Percentiles rank a stretch among this genome's conserved stretches.
Conservation (phyloP, 2,329 filamentous ascomycete genomes). For the Exserohilum rostratum region DNA sequence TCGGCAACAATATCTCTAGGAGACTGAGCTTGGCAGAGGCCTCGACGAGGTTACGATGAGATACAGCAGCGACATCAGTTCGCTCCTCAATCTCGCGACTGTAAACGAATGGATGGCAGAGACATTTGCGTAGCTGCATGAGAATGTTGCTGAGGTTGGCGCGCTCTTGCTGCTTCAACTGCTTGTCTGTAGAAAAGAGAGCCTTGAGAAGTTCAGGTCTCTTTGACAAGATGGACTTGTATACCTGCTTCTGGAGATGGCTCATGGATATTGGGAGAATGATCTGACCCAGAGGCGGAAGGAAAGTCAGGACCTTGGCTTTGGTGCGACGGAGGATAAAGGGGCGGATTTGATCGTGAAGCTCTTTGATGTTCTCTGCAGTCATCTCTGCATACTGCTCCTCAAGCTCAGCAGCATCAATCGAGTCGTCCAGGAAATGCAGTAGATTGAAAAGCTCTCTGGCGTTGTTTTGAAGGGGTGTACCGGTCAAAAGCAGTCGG, state of each 20-base stretch:
- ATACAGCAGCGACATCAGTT: constrained; percentile 63
- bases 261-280: constrained; percentile 97
- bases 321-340: constrained; percentile 82
- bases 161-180: constrained; percentile 70
- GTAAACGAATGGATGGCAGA: constrained; percentile 97
- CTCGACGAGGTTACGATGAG: constrained; percentile 84
- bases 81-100: constrained; percentile 88
- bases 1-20: constrained; percentile 83
- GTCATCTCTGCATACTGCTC: constrained; percentile 77
- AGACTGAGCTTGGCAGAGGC: constrained; percentile 89
- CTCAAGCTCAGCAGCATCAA: constrained; percentile 75
- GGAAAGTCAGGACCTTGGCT: constrained; percentile 84
- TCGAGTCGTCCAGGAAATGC: constrained; percentile 82
- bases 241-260: constrained; percentile 88
- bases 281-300: constrained; percentile 92
- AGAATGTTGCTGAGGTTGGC: constrained; percentile 91
- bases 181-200: constrained; percentile 72
- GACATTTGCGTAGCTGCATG: constrained; percentile 90
- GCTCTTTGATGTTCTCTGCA: constrained; percentile 76
- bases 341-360: constrained; percentile 82
- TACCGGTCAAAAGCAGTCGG: constrained; percentile 83
- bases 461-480: constrained; percentile 93
- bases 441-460: constrained; percentile 95
- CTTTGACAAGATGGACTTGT: constrained; percentile 90
- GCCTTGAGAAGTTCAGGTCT: constrained; percentile 87